Percentiles rank a stretch among this genome's conserved stretches.
Conservation (phyloP, 2,329 filamentous ascomycete species). For the Bimuria novae-zelandiae region DNA sequence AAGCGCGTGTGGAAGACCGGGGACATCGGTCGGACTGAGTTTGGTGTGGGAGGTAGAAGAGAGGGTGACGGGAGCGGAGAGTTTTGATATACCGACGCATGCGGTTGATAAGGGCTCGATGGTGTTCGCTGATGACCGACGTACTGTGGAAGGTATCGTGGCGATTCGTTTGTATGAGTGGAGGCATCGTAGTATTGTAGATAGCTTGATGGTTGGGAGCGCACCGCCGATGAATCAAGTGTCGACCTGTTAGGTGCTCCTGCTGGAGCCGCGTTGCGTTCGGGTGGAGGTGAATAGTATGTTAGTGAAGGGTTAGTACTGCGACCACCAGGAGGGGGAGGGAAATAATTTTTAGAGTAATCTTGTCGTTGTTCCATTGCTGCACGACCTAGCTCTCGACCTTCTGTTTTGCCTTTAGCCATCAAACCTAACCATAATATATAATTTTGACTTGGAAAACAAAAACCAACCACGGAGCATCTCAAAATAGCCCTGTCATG, state of each 20-base stretch:
- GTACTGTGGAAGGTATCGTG: background rate
- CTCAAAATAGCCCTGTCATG: background rate
- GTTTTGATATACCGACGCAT: background rate
- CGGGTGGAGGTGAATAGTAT: slow-evolving; percentile 5
- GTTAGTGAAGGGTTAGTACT: background rate
- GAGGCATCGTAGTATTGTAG: background rate
- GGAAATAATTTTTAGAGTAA: slow-evolving; percentile 5
- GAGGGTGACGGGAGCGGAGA: background rate
- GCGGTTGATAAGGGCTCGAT: background rate
- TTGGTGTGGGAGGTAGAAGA: background rate
- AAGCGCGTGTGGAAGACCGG: slow-evolving; percentile 9
- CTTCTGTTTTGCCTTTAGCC: background rate
- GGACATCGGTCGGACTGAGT: background rate
- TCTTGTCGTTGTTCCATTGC: background rate
- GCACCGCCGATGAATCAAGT: too few relatives aligned
- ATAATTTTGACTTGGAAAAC: background rate
- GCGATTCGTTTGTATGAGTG: background rate
- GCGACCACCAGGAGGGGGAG: slow-evolving; percentile 1
- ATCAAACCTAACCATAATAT: background rate
- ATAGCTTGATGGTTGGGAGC: too few relatives aligned
- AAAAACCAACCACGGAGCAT: background rate
- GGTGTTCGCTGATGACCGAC: background rate
- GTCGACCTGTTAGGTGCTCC: too few relatives aligned
- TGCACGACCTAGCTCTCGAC: background rate
- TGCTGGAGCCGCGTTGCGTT: background rate